Conservation (phyloP, 257 asterid species). For the Fraxinus quadrangulata region DNA sequence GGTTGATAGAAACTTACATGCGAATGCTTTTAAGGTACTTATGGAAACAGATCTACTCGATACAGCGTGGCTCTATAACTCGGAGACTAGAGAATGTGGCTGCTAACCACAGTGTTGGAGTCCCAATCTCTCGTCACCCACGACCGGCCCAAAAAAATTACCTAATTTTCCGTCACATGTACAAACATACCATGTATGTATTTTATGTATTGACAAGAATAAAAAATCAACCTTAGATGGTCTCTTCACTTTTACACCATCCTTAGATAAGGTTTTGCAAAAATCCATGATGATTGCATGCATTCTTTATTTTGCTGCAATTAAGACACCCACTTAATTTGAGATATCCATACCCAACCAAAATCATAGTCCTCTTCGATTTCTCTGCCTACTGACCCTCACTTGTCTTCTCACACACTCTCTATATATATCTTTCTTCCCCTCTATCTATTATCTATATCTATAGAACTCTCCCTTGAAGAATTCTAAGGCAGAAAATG, state of each 20-base stretch:
- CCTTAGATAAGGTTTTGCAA: constrained; percentile 37
- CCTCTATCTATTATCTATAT: constrained; percentile 11
- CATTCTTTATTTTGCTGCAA: constrained; percentile 5
- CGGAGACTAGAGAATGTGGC: neutral
- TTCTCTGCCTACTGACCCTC: constrained; percentile 20
- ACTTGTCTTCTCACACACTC: neutral
- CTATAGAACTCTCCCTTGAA: neutral
- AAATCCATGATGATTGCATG: constrained; percentile 67
- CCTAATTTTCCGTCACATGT: neutral
- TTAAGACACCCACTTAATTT: constrained; percentile 21
- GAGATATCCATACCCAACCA: constrained; percentile 22
- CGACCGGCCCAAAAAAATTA: too few relatives aligned
- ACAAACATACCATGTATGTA: neutral
- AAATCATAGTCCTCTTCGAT: constrained; percentile 34
- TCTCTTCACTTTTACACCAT: constrained; percentile 21
- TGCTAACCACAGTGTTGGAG: too few relatives aligned
- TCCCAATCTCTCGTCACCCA: too few relatives aligned
- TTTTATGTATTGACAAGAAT: neutral
- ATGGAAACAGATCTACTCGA: neutral
- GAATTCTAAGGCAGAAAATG: constrained; percentile 33
- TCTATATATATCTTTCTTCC: neutral
- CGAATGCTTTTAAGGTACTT: neutral
- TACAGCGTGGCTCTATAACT: neutral
- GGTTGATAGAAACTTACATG: neutral
- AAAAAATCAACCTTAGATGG: constrained; percentile 52